Conservation (phyloP, 2,329 filamentous ascomycete genomes). For the Exophiala xenobiotica region DNA sequence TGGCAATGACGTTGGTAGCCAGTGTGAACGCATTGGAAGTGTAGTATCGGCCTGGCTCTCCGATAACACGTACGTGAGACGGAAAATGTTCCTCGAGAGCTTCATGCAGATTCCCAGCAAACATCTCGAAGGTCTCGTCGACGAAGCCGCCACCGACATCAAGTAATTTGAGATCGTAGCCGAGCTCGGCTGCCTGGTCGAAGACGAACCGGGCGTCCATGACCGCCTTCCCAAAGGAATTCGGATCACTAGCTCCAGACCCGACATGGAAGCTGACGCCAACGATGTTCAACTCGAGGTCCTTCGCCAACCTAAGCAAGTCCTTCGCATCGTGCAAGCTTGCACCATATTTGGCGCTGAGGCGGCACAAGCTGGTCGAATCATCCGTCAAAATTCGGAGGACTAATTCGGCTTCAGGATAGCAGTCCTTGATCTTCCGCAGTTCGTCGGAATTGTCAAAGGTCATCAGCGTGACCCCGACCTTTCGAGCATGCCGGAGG, state of each 20-base stretch:
- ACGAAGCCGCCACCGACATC: conserved; percentile 95
- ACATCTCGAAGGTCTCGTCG: conserved; percentile 85
- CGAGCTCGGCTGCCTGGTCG: conserved; percentile 73
- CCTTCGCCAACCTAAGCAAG: conserved; percentile 75
- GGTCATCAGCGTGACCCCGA: conserved; percentile 95
- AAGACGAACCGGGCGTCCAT: conserved; percentile 86
- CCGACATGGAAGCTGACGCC: conserved; percentile 98
- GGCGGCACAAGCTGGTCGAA: conserved; percentile 85
- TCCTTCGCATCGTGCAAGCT: conserved; percentile 76
- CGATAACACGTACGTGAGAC: conserved; percentile 78
- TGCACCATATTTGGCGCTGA: conserved; percentile 97
- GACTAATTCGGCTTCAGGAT: conserved; percentile 83
- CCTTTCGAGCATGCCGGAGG: conserved; percentile 80
- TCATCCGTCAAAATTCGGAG: conserved; percentile 96
- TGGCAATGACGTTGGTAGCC: conserved; percentile 92
- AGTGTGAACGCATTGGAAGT: conserved; percentile 91
- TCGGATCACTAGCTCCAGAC: conserved; percentile 91
- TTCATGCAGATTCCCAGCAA: conserved; percentile 75
- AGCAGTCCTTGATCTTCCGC: conserved; percentile 94
- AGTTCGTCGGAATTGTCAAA: conserved; percentile 98
- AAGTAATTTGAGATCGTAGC: conserved; percentile 79
- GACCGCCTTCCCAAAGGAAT: conserved; percentile 86
- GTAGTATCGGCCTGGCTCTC: conserved; percentile 95
- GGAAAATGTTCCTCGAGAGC: conserved; percentile 90
- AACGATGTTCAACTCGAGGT: conserved; percentile 83